Base-by-base conservation (phyloP, 805 yeast genomes). In the Saccharomycopsis sp. region DNA sequence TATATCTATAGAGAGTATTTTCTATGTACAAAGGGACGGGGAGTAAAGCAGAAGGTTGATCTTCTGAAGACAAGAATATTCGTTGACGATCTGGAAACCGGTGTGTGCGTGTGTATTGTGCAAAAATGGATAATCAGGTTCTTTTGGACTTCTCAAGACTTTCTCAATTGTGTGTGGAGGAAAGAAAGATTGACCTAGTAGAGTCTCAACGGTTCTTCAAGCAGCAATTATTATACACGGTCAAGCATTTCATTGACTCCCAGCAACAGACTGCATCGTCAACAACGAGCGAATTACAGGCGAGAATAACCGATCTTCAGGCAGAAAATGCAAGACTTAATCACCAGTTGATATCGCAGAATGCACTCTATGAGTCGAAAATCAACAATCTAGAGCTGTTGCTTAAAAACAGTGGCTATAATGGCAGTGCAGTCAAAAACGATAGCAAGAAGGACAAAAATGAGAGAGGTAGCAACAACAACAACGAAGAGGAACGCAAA, bases 321-420 rank as follows among this genome's bases (percentile, higher is more conserved):
- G 49, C 49, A 17, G 49, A 44, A 7, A 44, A 44, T 44, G 49
- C 49, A 17, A n/a, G 49, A n/a, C 22, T 44, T n/a, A 44, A 44
- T 19, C 49, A 44, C 12, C 49, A 44, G 12, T 7, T 44, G 3
- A 44, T 44, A 17, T 44, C 49, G 7, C 49, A 17, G 49, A 44
- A 7, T 44, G 49, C 49, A 17, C 22, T 44, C 7, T 44, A 44
- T 44, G 49, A 44, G 22, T 44, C 49, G 22, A 44, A 44, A 19
- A 44, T 44, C 22, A 44, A 12, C 22, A 44, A 19, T 17, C 12
- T 44, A 44, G 49, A 44, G 22, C 19, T 5, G 22, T 12, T 5
- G 20, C 49, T 44, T 7, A n/a, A 44, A 44, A 44, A 44, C 8
- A 17, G 22, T 3, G 22, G 22, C 12, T n/a, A 44, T 7, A 19